These are phyloP conservation scores for Hypericum perforatum DNA, from an alignment of 345 rosid species.

Conservation along the genomic window DNA sequence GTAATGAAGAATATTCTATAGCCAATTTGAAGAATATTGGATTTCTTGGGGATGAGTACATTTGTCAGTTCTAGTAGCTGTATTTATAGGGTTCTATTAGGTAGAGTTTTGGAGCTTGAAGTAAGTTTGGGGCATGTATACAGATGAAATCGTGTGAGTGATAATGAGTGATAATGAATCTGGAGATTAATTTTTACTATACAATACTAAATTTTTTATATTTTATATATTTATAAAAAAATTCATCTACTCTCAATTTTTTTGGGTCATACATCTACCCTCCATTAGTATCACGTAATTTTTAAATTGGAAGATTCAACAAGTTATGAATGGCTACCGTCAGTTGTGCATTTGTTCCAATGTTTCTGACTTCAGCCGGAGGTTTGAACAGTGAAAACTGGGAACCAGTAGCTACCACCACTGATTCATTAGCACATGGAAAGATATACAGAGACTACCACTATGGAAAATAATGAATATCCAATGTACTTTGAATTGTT, in stretches of 20 bases:
- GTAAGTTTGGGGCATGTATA: not conserved
- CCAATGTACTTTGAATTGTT: no score
- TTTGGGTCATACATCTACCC: no score
- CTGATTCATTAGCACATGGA: not conserved
- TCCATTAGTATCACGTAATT: no score
- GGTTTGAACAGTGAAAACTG: conserved; percentile 1
- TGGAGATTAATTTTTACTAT: conserved; percentile 6
- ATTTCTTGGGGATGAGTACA: not conserved
- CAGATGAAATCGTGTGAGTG: no score
- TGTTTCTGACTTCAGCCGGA: not conserved
- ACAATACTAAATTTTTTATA: not conserved
- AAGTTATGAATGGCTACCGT: not conserved
- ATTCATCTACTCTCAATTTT: no score
- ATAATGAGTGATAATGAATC: not conserved
- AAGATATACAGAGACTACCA: not conserved
- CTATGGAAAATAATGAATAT: no score
- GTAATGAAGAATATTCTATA: no score
- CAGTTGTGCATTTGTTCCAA: not conserved
- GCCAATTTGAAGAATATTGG: conserved; percentile 9
- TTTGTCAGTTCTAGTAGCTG: not conserved
- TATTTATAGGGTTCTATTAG: conserved; percentile 9
- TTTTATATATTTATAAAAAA: no score
- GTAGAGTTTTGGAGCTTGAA: conserved; percentile 7
- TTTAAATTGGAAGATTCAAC: not conserved
- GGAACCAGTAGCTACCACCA: conserved; percentile 4